Conservation (phyloP, 1,139 yeast species). For the Pneumocystis sp. region DNA sequence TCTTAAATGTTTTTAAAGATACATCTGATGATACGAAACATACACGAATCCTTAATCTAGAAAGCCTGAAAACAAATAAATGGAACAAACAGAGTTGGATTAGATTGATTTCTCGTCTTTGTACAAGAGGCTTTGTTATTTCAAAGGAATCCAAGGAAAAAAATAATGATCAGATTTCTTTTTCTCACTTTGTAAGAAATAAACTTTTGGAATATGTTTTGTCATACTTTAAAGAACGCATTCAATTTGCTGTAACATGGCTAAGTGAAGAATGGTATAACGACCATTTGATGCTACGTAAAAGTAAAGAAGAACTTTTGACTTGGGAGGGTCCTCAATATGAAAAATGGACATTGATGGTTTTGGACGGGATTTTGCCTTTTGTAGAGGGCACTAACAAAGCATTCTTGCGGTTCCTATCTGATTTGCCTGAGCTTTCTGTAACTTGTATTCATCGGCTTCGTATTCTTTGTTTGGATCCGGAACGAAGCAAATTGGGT, state of each 20-base stretch:
- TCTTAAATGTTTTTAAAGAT: slow-evolving; percentile 1
- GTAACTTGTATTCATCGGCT: slow-evolving; percentile 46
- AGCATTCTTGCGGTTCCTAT: slow-evolving; percentile 61
- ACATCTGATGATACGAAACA: neutral
- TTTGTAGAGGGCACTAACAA: slow-evolving; percentile 50
- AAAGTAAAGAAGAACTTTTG: neutral
- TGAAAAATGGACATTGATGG: slow-evolving; percentile 51
- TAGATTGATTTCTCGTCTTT: slow-evolving; percentile 54
- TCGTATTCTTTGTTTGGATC: slow-evolving; percentile 69
- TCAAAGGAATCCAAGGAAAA: slow-evolving; percentile 5
- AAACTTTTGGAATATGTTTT: slow-evolving; percentile 60
- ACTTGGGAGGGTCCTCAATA: slow-evolving; percentile 35
- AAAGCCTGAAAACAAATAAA: slow-evolving; percentile 3
- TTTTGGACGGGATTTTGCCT: slow-evolving; percentile 69
- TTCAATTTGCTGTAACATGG: slow-evolving; percentile 83
- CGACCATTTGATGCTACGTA: slow-evolving; percentile 31
- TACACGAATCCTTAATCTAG: slow-evolving; percentile 3
- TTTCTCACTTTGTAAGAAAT: slow-evolving; percentile 50
- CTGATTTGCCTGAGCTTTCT: slow-evolving; percentile 71
- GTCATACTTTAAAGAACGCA: slow-evolving; percentile 53
- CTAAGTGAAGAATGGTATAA: slow-evolving; percentile 85
- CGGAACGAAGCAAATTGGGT: slow-evolving; percentile 66
- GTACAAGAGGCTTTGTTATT: slow-evolving; percentile 55
- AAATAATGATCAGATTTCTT: slow-evolving; percentile 18
- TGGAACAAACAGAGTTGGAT: slow-evolving; percentile 43